Conservation (phyloP, 257 asterid genomes). For the Rauvolfia tetraphylla region DNA sequence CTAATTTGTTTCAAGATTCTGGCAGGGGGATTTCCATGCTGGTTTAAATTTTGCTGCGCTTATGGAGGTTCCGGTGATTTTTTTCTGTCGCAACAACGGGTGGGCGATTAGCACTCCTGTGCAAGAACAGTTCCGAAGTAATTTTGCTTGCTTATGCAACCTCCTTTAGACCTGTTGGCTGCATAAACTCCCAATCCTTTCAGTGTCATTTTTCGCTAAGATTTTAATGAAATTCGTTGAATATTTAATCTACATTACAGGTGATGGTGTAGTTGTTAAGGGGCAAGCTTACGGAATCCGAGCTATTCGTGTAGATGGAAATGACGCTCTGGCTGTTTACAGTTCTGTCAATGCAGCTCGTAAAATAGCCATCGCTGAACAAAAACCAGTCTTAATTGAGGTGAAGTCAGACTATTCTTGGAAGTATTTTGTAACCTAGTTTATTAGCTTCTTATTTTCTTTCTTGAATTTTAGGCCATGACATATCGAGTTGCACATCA, state of each 20-base stretch:
- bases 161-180: neutral
- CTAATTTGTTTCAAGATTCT: conserved; percentile 5
- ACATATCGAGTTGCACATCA: conserved; percentile 89
- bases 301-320: conserved; percentile 85
- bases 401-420: conserved; percentile 28
- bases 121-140: conserved; percentile 76
- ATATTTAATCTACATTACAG: conserved; percentile 27
- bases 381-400: conserved; percentile 80
- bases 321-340: conserved; percentile 78
- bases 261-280: conserved; percentile 82
- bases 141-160: neutral
- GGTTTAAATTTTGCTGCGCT: no score
- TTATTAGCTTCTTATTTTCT: neutral
- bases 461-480: conserved; percentile 42
- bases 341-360: conserved; percentile 63
- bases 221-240: neutral
- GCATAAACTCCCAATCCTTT: neutral
- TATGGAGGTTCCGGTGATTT: conserved; percentile 72
- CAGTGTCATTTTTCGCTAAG: neutral
- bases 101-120: conserved; percentile 97
- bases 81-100: conserved; percentile 89
- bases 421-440: no score
- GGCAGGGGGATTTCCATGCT: conserved; percentile 94
- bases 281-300: conserved; percentile 86
- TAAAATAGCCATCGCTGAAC: conserved; percentile 62